Evolutionary conservation across 108 stramenopile species (phyloP), one percentile per base, ranked within the genome.

Genomic region (Phaeodactylum tricornutum): DNA sequence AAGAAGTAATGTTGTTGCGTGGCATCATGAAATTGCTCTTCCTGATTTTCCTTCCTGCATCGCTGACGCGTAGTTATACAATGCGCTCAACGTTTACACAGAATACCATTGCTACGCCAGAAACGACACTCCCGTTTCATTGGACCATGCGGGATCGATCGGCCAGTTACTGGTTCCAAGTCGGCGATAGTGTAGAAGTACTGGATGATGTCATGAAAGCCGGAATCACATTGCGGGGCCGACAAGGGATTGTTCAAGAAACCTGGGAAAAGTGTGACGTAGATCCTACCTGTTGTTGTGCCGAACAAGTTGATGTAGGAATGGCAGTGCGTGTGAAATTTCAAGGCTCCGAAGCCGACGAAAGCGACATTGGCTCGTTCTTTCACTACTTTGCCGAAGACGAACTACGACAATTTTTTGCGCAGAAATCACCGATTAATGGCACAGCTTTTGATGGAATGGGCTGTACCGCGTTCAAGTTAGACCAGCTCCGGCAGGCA

Each of bases 181-280:
- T 64, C 29, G 86, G 79, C 15, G 81, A 83, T 45, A 25, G 26
- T 12, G 86, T 87, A 8, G 40, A 46, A 1, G 81, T 87, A 7
- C 42, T 63, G 14, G 72, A 72, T 3, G 66, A 69, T 46, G 70
- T 79, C 1, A 40, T 33, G 16, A 74, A 68, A 41, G 69, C 61
- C 14, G 72, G 72, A 9, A 47, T 33, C 16, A 73, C 74, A n/a
- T 48, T 86, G 32, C 29, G 45, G n/a, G 62, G 70, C 8, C 48
- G 64, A 9, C 40, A 50, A 12, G 86, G 86, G 12, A 57, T 17
- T 14, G 79, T 88, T 11, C 39, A 69, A 11, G 74, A 88, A 47
- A 78, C 86, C 6, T 88, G 86, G 86, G 79, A 78, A 62, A 88
- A 84, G 51, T 88, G 86, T 34, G 77, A 83, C 16, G 79, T 83